Conservation (phyloP, 129 eudicot genomes). For the Centella asiatica region DNA sequence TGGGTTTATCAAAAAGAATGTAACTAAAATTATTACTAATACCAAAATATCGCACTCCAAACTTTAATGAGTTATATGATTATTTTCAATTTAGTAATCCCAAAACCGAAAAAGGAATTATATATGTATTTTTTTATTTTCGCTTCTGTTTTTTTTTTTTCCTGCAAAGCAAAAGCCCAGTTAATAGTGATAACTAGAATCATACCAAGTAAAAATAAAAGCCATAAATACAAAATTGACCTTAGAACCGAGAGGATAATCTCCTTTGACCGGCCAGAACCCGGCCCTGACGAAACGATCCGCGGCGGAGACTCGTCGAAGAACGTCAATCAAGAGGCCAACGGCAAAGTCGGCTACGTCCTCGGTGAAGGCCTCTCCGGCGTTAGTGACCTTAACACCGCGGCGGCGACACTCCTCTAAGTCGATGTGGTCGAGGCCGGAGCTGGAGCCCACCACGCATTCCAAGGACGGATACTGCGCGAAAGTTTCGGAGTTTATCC, state of each 20-base stretch:
- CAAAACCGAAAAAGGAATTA: too few relatives aligned
- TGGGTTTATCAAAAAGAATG: too few relatives aligned
- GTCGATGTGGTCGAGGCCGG: slow-evolving; percentile 56
- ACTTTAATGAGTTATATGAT: too few relatives aligned
- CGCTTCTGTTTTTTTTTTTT: too few relatives aligned
- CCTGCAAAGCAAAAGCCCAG: too few relatives aligned
- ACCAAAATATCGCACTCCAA: too few relatives aligned
- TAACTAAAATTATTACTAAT: too few relatives aligned
- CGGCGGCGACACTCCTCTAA: slow-evolving; percentile 51
- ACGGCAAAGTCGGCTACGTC: slow-evolving; percentile 63
- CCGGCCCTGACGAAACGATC: slow-evolving; percentile 45
- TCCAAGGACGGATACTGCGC: slow-evolving; percentile 35
- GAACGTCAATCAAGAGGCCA: slow-evolving; percentile 44
- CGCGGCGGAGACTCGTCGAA: slow-evolving; percentile 37
- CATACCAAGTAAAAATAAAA: too few relatives aligned
- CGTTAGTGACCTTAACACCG: slow-evolving; percentile 39
- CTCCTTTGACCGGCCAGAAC: slow-evolving; percentile 33
- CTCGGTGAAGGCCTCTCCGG: slow-evolving; percentile 56
- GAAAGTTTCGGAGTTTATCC: slow-evolving; percentile 31
- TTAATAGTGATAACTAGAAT: too few relatives aligned
- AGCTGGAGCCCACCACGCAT: slow-evolving; percentile 32
- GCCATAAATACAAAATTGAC: slow-evolving; percentile 16
- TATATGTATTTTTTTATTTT: too few relatives aligned
- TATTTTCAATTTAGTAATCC: too few relatives aligned
- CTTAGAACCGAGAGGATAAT: slow-evolving; percentile 41